Percentiles rank a stretch among this genome's conserved stretches.
phyloP scores from a whole-genome alignment of 805 yeast genomes.

The Jamesozyma lodderae region DNA sequence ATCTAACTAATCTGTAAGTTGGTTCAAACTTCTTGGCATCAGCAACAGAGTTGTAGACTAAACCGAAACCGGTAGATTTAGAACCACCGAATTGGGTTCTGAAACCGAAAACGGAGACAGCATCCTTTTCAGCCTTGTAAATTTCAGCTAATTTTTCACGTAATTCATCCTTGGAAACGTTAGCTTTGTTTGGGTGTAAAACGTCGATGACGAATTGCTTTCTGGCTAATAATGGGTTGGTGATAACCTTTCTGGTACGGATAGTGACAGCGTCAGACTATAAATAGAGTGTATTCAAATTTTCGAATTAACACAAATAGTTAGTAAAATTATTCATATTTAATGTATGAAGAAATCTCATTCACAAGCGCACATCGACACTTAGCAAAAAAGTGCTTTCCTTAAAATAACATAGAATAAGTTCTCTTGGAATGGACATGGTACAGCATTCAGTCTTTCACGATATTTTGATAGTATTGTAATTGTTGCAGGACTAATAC shows the following conservation, averaged over 20 bases:
- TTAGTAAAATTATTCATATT: slow-evolving; percentile 12
- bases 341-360: not conserved
- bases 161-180: slow-evolving; percentile 98
- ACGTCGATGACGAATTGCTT: slow-evolving; percentile 99
- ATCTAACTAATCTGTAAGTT: slow-evolving; percentile 97
- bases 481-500: no score
- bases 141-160: slow-evolving; percentile 84
- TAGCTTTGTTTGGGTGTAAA: slow-evolving; percentile 98
- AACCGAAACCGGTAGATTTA: slow-evolving; percentile 98
- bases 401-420: no score
- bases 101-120: slow-evolving; percentile 97
- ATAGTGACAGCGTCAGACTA: slow-evolving; percentile 99
- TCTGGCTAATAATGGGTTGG: slow-evolving; percentile 98
- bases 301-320: slow-evolving; percentile 1
- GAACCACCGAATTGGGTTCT: slow-evolving; percentile 99
- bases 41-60: slow-evolving; percentile 95
- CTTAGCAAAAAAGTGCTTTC: no score
- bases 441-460: no score
- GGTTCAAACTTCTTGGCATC: slow-evolving; percentile 99
- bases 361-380: no score
- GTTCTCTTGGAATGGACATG: no score
- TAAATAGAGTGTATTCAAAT: slow-evolving; percentile 2
- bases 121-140: slow-evolving; percentile 88
- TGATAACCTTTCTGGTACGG: slow-evolving; percentile 97
- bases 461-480: no score